Conservation (phyloP, 2,329 filamentous ascomycete genomes). For the Scopulariopsis brevicaulis region DNA sequence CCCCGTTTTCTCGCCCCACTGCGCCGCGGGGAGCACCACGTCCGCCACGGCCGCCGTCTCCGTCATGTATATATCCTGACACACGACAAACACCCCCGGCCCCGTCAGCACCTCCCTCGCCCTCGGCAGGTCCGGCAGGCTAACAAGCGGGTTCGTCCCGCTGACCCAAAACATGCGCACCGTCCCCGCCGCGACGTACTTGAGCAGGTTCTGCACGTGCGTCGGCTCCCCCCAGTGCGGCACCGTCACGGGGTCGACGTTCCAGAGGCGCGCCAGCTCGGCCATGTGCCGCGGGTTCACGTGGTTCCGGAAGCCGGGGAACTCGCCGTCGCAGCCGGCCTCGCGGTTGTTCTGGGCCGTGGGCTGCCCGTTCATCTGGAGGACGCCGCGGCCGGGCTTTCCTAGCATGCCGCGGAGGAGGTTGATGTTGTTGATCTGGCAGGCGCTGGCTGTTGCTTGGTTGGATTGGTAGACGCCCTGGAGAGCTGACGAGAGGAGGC, state of each 20-base stretch:
- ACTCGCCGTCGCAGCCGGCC: slow-evolving; percentile 24
- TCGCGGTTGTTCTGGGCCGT: slow-evolving; percentile 27
- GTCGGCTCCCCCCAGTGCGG: slow-evolving; percentile 25
- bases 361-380: slow-evolving; percentile 27
- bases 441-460: slow-evolving; percentile 24
- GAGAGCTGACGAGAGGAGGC: slow-evolving; percentile 21
- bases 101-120: slow-evolving; percentile 17
- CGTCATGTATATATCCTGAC: slow-evolving; percentile 23
- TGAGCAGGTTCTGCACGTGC: slow-evolving; percentile 22
- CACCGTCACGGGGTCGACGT: slow-evolving; percentile 18
- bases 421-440: slow-evolving; percentile 28
- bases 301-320: slow-evolving; percentile 22
- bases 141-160: slow-evolving; percentile 25
- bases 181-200: slow-evolving; percentile 18
- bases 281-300: slow-evolving; percentile 21
- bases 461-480: slow-evolving; percentile 27
- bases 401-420: slow-evolving; percentile 21
- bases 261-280: slow-evolving; percentile 22
- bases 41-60: slow-evolving; percentile 23
- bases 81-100: slow-evolving; percentile 19
- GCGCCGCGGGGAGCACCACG: slow-evolving; percentile 22
- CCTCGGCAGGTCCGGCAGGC: slow-evolving; percentile 19
- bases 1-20: slow-evolving; percentile 25
- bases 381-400: slow-evolving; percentile 19
- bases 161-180: slow-evolving; percentile 25